Evolutionary conservation across 176 grass and related monocot genomes (phyloP).

Genomic region (Oryza glumipatula): DNA sequence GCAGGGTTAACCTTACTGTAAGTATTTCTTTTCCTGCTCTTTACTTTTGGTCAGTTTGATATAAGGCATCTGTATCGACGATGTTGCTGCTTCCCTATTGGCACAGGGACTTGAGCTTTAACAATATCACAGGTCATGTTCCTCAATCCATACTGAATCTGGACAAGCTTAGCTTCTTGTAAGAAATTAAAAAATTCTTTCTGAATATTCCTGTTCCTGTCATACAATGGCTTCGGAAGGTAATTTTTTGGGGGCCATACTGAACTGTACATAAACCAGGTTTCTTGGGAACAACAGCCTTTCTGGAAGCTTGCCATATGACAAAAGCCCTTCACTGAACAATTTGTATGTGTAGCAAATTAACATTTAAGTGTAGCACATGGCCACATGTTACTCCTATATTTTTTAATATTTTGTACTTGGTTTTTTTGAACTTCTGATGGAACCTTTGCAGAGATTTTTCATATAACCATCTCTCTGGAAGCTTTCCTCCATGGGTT

Average conservation of each 20-base stretch:
- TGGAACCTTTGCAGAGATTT: slow-evolving; percentile 47
- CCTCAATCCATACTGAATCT: not conserved
- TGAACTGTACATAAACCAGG: not conserved
- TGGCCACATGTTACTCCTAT: not conserved
- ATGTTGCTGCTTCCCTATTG: not conserved
- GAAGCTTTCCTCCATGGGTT: slow-evolving; percentile 63
- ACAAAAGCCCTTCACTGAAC: slow-evolving; percentile 19
- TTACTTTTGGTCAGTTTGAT: not conserved
- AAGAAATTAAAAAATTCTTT: not conserved
- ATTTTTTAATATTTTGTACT: not conserved
- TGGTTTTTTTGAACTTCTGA: not conserved
- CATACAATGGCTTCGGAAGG: not conserved
- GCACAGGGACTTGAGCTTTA: not conserved
- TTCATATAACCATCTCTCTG: slow-evolving; percentile 61
- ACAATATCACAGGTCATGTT: not conserved
- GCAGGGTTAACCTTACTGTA: not conserved
- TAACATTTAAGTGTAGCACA: not conserved
- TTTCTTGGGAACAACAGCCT: slow-evolving; percentile 2
- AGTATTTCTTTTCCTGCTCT: not conserved
- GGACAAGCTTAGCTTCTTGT: not conserved
- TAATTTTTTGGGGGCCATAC: not conserved
- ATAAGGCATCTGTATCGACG: not conserved
- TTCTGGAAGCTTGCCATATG: not conserved
- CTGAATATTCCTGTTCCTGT: not conserved
- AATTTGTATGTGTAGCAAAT: slow-evolving; percentile 42